Evolutionary conservation across 2,329 filamentous ascomycete species (phyloP).

Genomic region (Fusarium zealandicum): DNA sequence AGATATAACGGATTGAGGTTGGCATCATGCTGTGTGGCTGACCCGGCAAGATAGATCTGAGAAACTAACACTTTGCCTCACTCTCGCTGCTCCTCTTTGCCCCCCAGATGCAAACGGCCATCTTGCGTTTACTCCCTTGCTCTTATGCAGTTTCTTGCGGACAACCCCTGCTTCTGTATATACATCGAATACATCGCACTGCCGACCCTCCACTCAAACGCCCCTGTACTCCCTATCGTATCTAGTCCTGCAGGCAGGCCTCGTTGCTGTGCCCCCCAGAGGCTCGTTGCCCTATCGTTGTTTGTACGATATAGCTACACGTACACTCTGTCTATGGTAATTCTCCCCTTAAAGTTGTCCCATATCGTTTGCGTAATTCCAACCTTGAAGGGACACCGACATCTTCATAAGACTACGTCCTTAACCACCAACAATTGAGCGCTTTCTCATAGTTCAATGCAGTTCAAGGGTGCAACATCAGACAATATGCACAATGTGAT

Average conservation of each 20-base stretch:
- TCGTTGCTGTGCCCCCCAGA: neutral
- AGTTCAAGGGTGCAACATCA: neutral
- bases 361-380: no score
- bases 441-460: neutral
- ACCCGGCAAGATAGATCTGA: neutral
- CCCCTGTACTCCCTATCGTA: neutral
- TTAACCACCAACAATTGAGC: conserved; percentile 15
- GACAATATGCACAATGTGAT: no score
- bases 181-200: conserved; percentile 3
- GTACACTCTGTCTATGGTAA: no score
- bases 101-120: conserved; percentile 17
- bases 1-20: neutral
- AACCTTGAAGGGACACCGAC: conserved; percentile 1
- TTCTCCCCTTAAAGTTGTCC: no score
- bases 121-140: conserved; percentile 14
- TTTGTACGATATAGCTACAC: neutral
- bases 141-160: neutral
- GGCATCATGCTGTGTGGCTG: conserved; percentile 1
- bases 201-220: neutral
- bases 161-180: conserved; percentile 1
- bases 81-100: neutral
- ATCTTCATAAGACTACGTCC: neutral
- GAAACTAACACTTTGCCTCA: neutral
- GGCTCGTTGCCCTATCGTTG: neutral
- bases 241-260: neutral